These are phyloP conservation scores for Camellia sinensis DNA, from an alignment of 148 eudicot species.

Conservation along the genomic window DNA sequence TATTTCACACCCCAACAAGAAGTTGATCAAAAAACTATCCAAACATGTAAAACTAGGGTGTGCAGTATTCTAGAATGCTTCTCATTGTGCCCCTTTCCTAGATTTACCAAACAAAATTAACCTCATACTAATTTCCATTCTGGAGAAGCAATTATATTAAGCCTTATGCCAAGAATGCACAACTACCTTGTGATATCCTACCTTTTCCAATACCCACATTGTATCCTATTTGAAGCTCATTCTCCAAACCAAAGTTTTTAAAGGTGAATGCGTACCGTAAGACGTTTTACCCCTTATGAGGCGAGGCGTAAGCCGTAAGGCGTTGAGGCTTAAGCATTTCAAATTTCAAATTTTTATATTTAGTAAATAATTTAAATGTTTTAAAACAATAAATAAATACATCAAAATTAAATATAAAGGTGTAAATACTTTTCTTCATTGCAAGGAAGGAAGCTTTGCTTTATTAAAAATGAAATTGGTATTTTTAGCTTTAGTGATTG, in stretches of 20 bases:
- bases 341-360: too few species aligned
- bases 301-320: too few species aligned
- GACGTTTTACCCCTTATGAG: too few species aligned
- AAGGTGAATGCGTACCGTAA: too few species aligned
- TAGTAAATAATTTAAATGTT: too few species aligned
- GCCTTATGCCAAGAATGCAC: not conserved
- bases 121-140: not conserved
- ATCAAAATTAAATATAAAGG: too few species aligned
- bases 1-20: not conserved
- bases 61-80: not conserved
- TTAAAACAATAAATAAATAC: too few species aligned
- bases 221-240: not conserved
- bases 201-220: not conserved
- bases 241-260: not conserved
- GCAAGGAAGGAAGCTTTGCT: too few species aligned
- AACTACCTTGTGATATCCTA: not conserved
- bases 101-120: not conserved
- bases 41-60: not conserved
- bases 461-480: too few species aligned
- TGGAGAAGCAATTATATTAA: not conserved
- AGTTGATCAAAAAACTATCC: not conserved
- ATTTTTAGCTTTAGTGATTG: too few species aligned
- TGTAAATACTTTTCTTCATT: too few species aligned
- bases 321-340: too few species aligned
- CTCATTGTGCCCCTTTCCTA: not conserved